Percentiles rank a stretch among this genome's conserved stretches.
Conservation (phyloP, 768 basidiomycete genomes). For the Mycena galopus region DNA sequence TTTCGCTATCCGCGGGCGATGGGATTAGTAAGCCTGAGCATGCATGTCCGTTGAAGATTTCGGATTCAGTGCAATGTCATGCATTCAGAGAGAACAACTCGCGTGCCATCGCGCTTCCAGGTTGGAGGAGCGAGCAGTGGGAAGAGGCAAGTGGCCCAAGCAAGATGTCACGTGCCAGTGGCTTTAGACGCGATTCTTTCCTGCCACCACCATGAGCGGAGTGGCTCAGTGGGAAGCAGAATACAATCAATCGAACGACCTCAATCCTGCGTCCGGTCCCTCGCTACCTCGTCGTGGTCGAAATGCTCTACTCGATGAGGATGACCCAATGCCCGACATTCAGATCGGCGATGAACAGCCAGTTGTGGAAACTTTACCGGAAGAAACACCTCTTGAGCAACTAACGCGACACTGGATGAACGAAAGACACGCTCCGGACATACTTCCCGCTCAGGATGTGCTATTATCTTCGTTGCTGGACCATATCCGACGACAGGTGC, state of each 20-base stretch:
- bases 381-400: constrained; percentile 73
- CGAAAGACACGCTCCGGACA: constrained; percentile 85
- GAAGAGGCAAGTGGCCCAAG: too few relatives aligned
- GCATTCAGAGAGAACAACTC: too few relatives aligned
- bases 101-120: too few relatives aligned
- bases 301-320: constrained; percentile 52
- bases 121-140: too few relatives aligned
- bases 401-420: constrained; percentile 90
- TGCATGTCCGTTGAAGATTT: too few relatives aligned
- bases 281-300: constrained; percentile 47
- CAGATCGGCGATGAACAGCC: neutral
- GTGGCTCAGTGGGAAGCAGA: constrained; percentile 53
- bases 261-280: constrained; percentile 34
- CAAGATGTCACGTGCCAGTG: too few relatives aligned
- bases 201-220: constrained; percentile 13
- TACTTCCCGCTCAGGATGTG: constrained; percentile 79
- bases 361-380: constrained; percentile 38
- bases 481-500: constrained; percentile 86
- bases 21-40: too few relatives aligned
- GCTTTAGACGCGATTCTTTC: neutral
- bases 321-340: constrained; percentile 49
- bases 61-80: too few relatives aligned
- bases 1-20: too few relatives aligned
- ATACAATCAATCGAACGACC: constrained; percentile 44
- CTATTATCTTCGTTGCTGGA: constrained; percentile 77